Evolutionary conservation across 2,329 filamentous ascomycete genomes (phyloP), one percentile per base, ranked within the genome.

Genomic region (Rhynchosporium secalis): DNA sequence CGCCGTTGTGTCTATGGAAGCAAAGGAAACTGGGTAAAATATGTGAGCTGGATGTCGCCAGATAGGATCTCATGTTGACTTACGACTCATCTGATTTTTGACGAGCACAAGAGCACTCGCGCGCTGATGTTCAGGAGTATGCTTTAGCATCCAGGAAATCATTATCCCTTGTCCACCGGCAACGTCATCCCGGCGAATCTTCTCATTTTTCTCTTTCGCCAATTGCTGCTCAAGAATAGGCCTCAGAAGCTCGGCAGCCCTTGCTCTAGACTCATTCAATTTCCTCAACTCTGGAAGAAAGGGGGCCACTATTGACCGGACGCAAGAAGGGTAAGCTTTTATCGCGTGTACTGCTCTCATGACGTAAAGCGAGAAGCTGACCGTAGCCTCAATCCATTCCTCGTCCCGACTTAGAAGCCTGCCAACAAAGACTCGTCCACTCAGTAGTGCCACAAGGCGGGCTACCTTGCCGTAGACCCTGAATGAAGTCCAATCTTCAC

Each of bases 1-100:
- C 0, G 78, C 77, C 0, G 80, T 83, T 0, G 81, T 83, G 62
- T 83, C 80, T 33, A 85, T 83, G 1, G 81, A 78, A 0, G 80
- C 80, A 58, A 83, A 79, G 46, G 75, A 78, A 8, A 83, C 66
- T 68, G 46, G 31, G n/a, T 3, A 13, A 3, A 3, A 6, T n/a
- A 40, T 15, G 20, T 56, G 7, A 62, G 33, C 28, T 48, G 4
- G 36, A 20, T 38, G 12, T 31, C 20, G 43, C n/a, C 1, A 41
- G 20, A 28, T 29, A 13, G 20, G 28, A 46, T 10, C 20, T 20
- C 28, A 41, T 4, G 41, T 13, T 20, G 20, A 20, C 60, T 45
- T 46, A 64, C 41, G 52, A 47, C 31, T 33, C 60, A 62, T 73
- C 68, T 82, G 76, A 10, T 78, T 70, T 20, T 63, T 57, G 4